A percentile compares a stretch with the other conserved stretches of the same genome.
Evolutionary conservation across 2,329 filamentous ascomycete genomes (phyloP).

Genomic region (Aspergillus neoniger): DNA sequence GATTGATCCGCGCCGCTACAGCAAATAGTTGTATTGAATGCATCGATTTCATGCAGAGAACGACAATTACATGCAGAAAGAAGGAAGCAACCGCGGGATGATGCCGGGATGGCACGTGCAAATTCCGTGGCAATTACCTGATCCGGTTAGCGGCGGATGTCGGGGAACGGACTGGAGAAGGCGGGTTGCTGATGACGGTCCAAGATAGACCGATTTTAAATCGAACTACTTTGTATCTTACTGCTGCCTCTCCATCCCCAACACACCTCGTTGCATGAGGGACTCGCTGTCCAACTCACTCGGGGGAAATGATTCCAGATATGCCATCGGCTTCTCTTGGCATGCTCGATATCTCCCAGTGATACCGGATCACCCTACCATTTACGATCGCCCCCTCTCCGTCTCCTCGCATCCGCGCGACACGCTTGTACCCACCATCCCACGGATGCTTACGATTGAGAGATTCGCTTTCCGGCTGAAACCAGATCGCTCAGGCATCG

Average conservation of each 20-base stretch:
- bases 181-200: conserved; percentile 1
- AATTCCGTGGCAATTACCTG: background rate
- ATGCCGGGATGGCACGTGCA: background rate
- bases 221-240: background rate
- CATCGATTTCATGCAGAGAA: too few relatives aligned
- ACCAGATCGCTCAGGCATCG: background rate
- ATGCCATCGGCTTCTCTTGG: background rate
- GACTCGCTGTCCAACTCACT: conserved; percentile 1
- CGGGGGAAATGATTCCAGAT: background rate
- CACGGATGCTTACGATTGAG: conserved; percentile 7
- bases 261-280: background rate
- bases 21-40: too few relatives aligned
- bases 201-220: background rate
- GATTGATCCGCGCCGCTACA: too few relatives aligned
- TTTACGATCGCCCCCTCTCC: background rate
- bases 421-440: background rate
- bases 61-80: too few relatives aligned
- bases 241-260: background rate
- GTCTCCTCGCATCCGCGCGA: background rate
- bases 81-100: background rate
- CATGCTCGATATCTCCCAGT: background rate
- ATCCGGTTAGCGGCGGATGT: background rate
- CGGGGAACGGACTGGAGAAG: background rate
- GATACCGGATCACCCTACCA: background rate
- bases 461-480: conserved; percentile 2